Evolutionary conservation across 495 filamentous ascomycete genomes (phyloP).

Genomic region (Daldinia childiae): DNA sequence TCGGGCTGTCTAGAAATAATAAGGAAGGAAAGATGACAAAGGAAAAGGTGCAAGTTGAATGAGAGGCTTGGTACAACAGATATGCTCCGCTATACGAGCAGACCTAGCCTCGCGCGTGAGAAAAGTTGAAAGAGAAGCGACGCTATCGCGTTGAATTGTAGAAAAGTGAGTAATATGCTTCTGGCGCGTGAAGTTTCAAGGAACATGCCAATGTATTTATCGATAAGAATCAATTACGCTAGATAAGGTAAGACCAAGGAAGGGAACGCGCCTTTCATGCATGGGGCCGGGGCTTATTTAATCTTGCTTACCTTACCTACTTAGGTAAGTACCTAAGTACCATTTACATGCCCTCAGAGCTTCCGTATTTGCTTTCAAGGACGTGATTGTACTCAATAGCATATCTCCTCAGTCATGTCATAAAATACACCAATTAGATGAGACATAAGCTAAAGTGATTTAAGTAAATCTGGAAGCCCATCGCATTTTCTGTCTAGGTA

Average conservation of each 20-base stretch:
- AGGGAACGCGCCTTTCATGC: constrained; percentile 3
- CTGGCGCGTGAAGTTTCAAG: constrained; percentile 26
- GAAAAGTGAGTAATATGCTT: neutral
- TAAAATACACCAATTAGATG: neutral
- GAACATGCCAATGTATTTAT: constrained; percentile 17
- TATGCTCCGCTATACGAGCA: neutral
- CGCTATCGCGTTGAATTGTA: constrained; percentile 6
- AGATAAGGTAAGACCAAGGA: neutral
- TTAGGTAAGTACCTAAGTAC: no score
- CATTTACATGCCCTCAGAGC: no score
- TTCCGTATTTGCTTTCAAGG: no score
- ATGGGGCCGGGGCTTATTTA: neutral
- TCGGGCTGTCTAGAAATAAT: neutral
- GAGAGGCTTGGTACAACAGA: neutral
- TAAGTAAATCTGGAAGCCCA: neutral
- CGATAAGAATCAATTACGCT: constrained; percentile 22
- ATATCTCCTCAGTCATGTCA: no score
- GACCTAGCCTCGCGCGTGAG: neutral
- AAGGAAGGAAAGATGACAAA: neutral
- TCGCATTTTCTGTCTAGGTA: neutral
- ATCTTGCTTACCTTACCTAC: neutral
- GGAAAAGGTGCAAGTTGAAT: neutral
- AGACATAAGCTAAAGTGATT: neutral
- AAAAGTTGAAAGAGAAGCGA: neutral
- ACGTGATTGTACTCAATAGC: no score